These are phyloP conservation scores for Daldinia loculata DNA, from an alignment of 495 filamentous ascomycete species.

Conservation along the genomic window DNA sequence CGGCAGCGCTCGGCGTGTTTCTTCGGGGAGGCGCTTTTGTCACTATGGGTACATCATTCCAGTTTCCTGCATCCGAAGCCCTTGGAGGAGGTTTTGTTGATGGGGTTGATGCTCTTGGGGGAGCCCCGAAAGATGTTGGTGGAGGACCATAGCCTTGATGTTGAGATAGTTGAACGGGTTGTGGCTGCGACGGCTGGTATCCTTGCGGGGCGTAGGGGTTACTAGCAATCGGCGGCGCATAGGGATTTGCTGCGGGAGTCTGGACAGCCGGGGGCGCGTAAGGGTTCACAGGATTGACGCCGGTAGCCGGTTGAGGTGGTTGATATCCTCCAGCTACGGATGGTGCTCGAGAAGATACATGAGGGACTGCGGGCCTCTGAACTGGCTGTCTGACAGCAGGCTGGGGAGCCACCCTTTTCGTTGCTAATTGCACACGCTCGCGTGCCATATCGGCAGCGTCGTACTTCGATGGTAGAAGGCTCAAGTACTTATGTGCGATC, in stretches of 20 bases:
- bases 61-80: constrained; percentile 74
- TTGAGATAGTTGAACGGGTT: constrained; percentile 43
- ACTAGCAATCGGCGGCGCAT: constrained; percentile 60
- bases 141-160: constrained; percentile 49
- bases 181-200: constrained; percentile 46
- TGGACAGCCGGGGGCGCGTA: constrained; percentile 46
- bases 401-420: constrained; percentile 66
- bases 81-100: constrained; percentile 71
- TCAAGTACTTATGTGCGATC: constrained; percentile 89
- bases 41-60: constrained; percentile 96
- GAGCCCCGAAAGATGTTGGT: constrained; percentile 49
- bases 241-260: constrained; percentile 64
- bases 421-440: constrained; percentile 86
- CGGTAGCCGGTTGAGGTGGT: constrained; percentile 48
- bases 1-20: constrained; percentile 70
- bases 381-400: constrained; percentile 45
- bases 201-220: constrained; percentile 50
- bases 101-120: constrained; percentile 64
- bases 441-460: constrained; percentile 88
- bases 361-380: constrained; percentile 26
- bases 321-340: constrained; percentile 50
- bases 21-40: constrained; percentile 75
- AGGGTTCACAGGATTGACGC: constrained; percentile 45
- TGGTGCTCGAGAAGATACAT: constrained; percentile 26
- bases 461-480: constrained; percentile 85